These are phyloP conservation scores for Alloteropsis angusta DNA, from an alignment of 202 grass and related monocot species.

Conservation along the genomic window DNA sequence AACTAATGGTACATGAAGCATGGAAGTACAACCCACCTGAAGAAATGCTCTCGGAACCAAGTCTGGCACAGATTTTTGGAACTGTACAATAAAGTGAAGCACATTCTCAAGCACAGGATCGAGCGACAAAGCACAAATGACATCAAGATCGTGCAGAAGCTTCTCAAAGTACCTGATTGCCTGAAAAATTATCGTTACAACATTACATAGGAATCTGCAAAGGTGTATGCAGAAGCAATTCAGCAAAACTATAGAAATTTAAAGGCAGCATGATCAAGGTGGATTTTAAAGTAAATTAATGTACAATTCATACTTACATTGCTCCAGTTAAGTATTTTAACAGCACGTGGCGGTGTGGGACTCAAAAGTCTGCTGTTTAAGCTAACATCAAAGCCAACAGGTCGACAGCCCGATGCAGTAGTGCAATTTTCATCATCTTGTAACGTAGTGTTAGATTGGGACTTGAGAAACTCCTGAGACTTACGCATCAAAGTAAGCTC, in stretches of 20 bases:
- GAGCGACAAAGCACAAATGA: slow-evolving; percentile 63
- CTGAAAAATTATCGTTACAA: slow-evolving; percentile 36
- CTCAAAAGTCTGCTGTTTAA: slow-evolving; percentile 76
- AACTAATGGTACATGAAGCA: not conserved
- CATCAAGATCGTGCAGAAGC: slow-evolving; percentile 78
- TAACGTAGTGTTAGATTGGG: slow-evolving; percentile 29
- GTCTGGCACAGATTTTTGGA: slow-evolving; percentile 87
- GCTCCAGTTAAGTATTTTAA: slow-evolving; percentile 74
- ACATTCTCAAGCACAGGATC: slow-evolving; percentile 60
- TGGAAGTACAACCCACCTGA: slow-evolving; percentile 41
- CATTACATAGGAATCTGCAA: slow-evolving; percentile 16
- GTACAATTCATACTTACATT: slow-evolving; percentile 45
- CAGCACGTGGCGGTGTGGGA: slow-evolving; percentile 78
- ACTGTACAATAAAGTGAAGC: slow-evolving; percentile 74
- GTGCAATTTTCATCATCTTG: slow-evolving; percentile 65
- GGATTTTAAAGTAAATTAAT: slow-evolving; percentile 7
- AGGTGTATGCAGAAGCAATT: slow-evolving; percentile 21
- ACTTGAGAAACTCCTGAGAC: slow-evolving; percentile 65
- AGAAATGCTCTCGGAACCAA: slow-evolving; percentile 89
- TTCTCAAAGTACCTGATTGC: slow-evolving; percentile 84
- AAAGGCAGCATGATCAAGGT: not conserved
- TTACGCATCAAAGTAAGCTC: slow-evolving; percentile 77
- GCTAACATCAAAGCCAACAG: slow-evolving; percentile 91
- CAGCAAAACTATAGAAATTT: not conserved
- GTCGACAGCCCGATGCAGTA: slow-evolving; percentile 75